A percentile compares a stretch with the other conserved stretches of the same genome.
phyloP scores from a whole-genome alignment of 2,329 filamentous ascomycete genomes.

The Aspergillus novoparasiticus region DNA sequence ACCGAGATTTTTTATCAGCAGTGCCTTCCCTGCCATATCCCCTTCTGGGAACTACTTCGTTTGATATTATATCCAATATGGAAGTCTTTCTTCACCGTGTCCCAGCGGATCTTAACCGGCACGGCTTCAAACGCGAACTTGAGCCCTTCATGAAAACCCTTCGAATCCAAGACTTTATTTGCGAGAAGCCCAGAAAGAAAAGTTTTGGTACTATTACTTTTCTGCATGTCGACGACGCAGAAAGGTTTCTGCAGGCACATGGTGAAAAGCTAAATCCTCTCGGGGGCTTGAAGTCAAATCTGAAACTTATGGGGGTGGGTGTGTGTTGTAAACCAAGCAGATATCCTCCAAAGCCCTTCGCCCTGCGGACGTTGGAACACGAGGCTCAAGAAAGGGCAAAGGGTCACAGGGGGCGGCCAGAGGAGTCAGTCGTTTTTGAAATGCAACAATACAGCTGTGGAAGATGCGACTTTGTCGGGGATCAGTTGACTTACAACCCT shows the following conservation, averaged over 20 bases:
- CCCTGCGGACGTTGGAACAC: conserved; percentile 41
- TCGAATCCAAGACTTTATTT: conserved; percentile 46
- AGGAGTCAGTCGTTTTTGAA: conserved; percentile 8
- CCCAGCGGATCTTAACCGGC: conserved; percentile 44
- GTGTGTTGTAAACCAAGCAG: conserved; percentile 38
- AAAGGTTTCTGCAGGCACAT: conserved; percentile 45
- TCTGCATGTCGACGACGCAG: conserved; percentile 40
- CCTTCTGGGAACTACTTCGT: background rate
- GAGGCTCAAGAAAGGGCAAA: conserved; percentile 27
- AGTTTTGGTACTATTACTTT: conserved; percentile 51
- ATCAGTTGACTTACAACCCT: conserved; percentile 48
- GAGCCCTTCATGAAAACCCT: conserved; percentile 40
- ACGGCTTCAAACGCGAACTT: conserved; percentile 46
- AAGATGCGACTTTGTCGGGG: conserved; percentile 1
- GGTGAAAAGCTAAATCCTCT: conserved; percentile 20
- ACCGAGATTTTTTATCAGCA: too few species aligned
- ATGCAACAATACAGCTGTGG: background rate
- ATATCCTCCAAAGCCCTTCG: conserved; percentile 36
- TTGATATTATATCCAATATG: conserved; percentile 29
- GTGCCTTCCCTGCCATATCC: background rate
- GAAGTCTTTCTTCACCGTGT: conserved; percentile 52
- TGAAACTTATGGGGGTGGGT: conserved; percentile 22
- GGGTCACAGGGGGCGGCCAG: conserved; percentile 18
- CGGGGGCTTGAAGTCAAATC: conserved; percentile 14
- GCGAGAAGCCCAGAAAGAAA: conserved; percentile 47